Conservation (phyloP, 2,329 filamentous ascomycete species). For the Bertia moriformis region DNA sequence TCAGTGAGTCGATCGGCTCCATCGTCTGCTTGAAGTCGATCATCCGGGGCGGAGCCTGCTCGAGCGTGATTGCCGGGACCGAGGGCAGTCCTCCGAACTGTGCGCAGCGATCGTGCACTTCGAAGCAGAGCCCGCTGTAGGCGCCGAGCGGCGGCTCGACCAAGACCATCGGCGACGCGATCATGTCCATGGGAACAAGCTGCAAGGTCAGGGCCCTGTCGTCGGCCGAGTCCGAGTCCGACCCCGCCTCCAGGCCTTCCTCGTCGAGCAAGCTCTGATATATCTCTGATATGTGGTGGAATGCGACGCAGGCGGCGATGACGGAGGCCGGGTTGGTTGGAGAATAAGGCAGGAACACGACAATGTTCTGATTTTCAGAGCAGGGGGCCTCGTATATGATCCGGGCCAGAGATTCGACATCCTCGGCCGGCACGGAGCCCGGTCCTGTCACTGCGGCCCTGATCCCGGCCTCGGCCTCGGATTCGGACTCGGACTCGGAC, state of each 20-base stretch:
- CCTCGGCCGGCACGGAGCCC: no score
- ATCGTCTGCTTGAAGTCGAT: slow-evolving; percentile 63
- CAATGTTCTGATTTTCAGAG: slow-evolving; percentile 52
- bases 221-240: slow-evolving; percentile 21
- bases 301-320: slow-evolving; percentile 59
- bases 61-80: slow-evolving; percentile 59
- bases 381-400: slow-evolving; percentile 16
- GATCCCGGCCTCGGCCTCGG: no score
- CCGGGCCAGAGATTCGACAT: slow-evolving; percentile 13
- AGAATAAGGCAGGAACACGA: slow-evolving; percentile 65
- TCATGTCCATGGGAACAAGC: slow-evolving; percentile 53
- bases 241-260: slow-evolving; percentile 29
- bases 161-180: slow-evolving; percentile 48
- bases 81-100: slow-evolving; percentile 34
- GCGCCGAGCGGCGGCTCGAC: slow-evolving; percentile 46
- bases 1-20: slow-evolving; percentile 55
- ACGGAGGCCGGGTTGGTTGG: slow-evolving; percentile 45
- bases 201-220: slow-evolving; percentile 62
- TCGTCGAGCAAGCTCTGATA: no score
- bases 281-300: slow-evolving; percentile 56
- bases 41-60: slow-evolving; percentile 51
- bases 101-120: slow-evolving; percentile 65
- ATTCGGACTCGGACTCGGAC: no score
- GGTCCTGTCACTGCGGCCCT: no score
- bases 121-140: slow-evolving; percentile 50